Evolutionary conservation across 78 protist genomes (phyloP).

Genomic region (Dictyostelium discoideum): DNA sequence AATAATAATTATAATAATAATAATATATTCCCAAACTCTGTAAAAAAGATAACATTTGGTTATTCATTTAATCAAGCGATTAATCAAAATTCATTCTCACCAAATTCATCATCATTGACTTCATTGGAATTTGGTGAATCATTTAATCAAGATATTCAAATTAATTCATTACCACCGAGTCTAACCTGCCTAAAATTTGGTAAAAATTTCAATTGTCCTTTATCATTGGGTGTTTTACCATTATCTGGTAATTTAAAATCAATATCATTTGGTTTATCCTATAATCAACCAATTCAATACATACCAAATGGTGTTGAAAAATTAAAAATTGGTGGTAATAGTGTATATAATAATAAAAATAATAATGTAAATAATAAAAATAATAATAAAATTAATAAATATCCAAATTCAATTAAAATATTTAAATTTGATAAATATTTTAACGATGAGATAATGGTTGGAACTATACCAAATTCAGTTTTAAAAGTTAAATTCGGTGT

Average conservation of each 20-base stretch:
- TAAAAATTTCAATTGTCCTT: neutral
- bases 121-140: neutral
- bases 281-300: constrained; percentile 5
- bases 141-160: neutral
- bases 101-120: neutral
- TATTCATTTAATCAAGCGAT: neutral
- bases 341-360: neutral
- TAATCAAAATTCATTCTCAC: neutral
- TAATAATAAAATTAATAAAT: neutral
- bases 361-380: neutral
- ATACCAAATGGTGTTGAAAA: constrained; percentile 4
- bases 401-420: neutral
- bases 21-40: neutral
- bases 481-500: neutral
- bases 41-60: neutral
- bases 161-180: neutral
- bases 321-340: neutral
- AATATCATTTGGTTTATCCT: constrained; percentile 13
- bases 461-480: neutral
- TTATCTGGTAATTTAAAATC: neutral
- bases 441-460: neutral
- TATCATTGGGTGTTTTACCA: neutral
- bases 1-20: too few species aligned
- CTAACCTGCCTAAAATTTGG: neutral
- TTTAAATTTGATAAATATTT: neutral